These are phyloP conservation scores for Picochlorum sp. DNA, from an alignment of 139 green algal genomes.

Conservation along the genomic window DNA sequence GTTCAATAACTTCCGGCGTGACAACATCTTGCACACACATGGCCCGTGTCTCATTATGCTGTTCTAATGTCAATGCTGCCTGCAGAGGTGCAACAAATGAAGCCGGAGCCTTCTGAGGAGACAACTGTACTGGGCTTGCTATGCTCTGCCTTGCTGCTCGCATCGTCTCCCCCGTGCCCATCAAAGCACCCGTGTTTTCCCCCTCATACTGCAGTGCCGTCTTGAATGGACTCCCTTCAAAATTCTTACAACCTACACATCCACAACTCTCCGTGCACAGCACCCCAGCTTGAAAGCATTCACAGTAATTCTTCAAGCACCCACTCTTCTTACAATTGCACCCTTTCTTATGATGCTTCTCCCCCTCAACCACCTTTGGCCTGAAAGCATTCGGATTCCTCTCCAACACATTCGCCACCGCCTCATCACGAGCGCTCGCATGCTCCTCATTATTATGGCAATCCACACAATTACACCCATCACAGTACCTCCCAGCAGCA, in stretches of 20 bases:
- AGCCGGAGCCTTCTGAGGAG: conserved; percentile 2
- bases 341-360: conserved; percentile 67
- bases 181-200: background rate
- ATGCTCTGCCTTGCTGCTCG: background rate
- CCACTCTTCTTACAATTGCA: conserved; percentile 87
- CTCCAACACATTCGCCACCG: conserved; percentile 79
- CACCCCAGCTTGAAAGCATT: conserved; percentile 66
- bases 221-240: conserved; percentile 35
- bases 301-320: conserved; percentile 66
- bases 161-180: background rate
- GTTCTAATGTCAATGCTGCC: conserved; percentile 3
- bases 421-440: conserved; percentile 56
- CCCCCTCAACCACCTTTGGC: conserved; percentile 58
- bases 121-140: background rate
- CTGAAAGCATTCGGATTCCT: conserved; percentile 84
- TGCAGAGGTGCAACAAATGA: background rate
- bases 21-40: conserved; percentile 21
- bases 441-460: conserved; percentile 81
- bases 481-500: conserved; percentile 37
- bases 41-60: conserved; percentile 6
- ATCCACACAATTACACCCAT: conserved; percentile 76
- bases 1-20: conserved; percentile 31
- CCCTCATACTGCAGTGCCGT: background rate
- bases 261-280: conserved; percentile 79
- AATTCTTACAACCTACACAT: conserved; percentile 85